Base-by-base conservation (phyloP, 2,329 filamentous ascomycete genomes). In the Claviceps fusiformis region DNA sequence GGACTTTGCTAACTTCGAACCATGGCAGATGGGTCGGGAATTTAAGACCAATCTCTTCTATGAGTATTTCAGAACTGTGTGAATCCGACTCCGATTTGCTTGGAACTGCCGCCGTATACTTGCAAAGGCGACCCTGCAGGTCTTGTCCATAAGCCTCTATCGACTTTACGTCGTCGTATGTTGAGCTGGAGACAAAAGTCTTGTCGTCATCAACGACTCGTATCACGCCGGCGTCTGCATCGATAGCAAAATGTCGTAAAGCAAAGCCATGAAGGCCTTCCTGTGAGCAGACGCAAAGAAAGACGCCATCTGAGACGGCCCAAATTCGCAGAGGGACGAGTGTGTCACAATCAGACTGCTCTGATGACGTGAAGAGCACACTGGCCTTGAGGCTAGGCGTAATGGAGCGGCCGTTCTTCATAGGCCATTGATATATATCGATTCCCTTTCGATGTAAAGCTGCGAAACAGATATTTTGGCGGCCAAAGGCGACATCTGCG, bases 401-500 rank as follows among this genome's bases (percentile, higher is more conserved):
- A 55, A 74, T 61, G 9, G 74, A 72, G 49, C 75, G 77, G 19
- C 77, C 76, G n/a, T 75, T 75, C 55, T 79, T 78, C 52, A 82
- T 73, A 33, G 84, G 79, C 76, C 89, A 89, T 13, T 80, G 70
- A 63, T 86, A 95, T 0, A 95, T 58, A 35, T 85, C 79, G 29
- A 95, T 72, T 1, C 80, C 81, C 17, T 71, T 65, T 33, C 79
- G 75, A 61, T 90, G 87, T 24, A 96, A 73, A 9, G 95, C 79
- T 3, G 83, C 89, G 64, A 97, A 77, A 8, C 75, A 74, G 1
- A 76, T 77, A 51, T 85, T 83, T 50, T 78, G 76, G 15, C 74
- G 75, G 52, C 82, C 86, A 60, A 96, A 83, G 0, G 85, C 82
- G 53, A 93, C 81, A 70, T 96, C 90, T 19, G 88, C 71, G 3